A percentile compares a stretch with the other conserved stretches of the same genome.
phyloP scores from a whole-genome alignment of 139 green algal genomes.

The Zygnema cylindricum region DNA sequence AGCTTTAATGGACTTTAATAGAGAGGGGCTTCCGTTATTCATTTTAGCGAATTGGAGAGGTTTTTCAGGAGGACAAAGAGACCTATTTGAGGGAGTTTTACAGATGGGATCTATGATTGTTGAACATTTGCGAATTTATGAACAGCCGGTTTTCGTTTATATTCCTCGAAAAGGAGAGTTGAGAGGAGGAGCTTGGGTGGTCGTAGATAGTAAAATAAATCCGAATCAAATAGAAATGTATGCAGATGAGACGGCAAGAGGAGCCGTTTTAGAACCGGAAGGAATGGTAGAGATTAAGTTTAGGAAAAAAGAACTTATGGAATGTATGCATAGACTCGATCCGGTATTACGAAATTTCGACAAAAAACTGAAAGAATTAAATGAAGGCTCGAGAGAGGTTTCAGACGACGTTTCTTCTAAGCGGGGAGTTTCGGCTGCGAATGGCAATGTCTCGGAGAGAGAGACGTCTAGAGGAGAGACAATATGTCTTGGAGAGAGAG shows the following conservation, averaged over 20 bases:
- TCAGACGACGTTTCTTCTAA: neutral
- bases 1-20: constrained; percentile 95
- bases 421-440: neutral
- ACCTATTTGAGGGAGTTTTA: constrained; percentile 98
- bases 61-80: constrained; percentile 94
- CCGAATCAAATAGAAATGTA: constrained; percentile 73
- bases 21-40: constrained; percentile 93
- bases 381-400: neutral
- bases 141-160: constrained; percentile 94
- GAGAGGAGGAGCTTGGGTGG: constrained; percentile 96
- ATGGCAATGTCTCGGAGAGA: neutral
- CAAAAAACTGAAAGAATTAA: neutral
- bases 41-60: constrained; percentile 98
- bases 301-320: constrained; percentile 78
- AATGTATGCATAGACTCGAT: constrained; percentile 89
- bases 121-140: constrained; percentile 89
- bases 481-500: constrained; percentile 14
- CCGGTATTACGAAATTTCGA: constrained; percentile 67
- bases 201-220: constrained; percentile 96
- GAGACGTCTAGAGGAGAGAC: constrained; percentile 6
- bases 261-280: constrained; percentile 95
- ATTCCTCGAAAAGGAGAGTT: constrained; percentile 91
- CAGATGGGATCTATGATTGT: constrained; percentile 92
- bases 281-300: constrained; percentile 99
- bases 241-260: constrained; percentile 70